Base-by-base conservation (phyloP, 2,329 filamentous ascomycete species). In the Scytalidium lignicola region DNA sequence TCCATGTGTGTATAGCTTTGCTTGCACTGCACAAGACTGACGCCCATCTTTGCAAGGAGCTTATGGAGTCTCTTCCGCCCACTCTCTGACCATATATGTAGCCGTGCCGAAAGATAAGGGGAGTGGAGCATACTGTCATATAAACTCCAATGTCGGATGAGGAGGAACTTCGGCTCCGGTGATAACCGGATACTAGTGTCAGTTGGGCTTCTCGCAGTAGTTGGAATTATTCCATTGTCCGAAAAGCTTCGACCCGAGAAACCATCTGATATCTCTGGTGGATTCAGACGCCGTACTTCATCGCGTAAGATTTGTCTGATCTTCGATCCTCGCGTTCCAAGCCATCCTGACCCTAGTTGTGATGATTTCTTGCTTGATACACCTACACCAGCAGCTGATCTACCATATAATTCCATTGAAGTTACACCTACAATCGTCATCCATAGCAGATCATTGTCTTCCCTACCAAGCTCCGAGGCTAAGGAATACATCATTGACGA, bases 121-220 rank as follows among this genome's bases (percentile, higher is more conserved):
- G 91, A 96, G 66, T 99, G 93, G 12, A 97, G 78, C 93, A 99
- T 97, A 66, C 90, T 96, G 63, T 99, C 93, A 67, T 97, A 97
- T 13, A 99, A 74, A 58, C 90, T 96, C 93, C 93, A 99, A 66
- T 99, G 93, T 28, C 93, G 79, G 47, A 97, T 88, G 0, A 99
- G 79, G 21, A 97, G 78, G 58, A 99, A 96, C 39, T 88, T 86
- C 9, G 93, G 95, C 63, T 99, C 93, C 0, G 93, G 93, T 0
- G 91, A 96, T 37, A 99, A 74, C 19, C 91, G 84, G 57, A 99
- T 97, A 45, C 90, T 87, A 9, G 83, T 95, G 67, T 99, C 93
- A 48, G 91, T 92, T 5, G 93, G 90, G 54, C 87, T 93, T 52
- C 87, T 79, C 7, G 90, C 91, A 19, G 89, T 90, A 0, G 90